These are phyloP conservation scores for Pinus tabuliformis DNA, from an alignment of 75 land plant genomes.

Conservation along the genomic window DNA sequence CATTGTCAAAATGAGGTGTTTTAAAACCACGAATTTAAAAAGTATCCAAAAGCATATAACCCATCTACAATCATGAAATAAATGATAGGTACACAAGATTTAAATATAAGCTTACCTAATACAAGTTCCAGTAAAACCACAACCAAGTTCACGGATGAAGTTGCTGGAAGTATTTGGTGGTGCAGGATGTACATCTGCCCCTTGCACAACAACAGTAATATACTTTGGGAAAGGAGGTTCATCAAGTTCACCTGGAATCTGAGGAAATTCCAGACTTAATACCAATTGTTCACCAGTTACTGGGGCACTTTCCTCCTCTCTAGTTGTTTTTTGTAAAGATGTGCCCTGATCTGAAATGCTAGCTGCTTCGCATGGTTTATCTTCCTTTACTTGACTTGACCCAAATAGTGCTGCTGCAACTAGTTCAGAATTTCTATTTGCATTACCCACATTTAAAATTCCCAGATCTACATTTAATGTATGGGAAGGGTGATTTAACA, in stretches of 20 bases:
- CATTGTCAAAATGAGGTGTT: neutral
- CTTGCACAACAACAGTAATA: conserved; percentile 28
- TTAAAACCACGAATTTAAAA: neutral
- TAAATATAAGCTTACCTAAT: conserved; percentile 12
- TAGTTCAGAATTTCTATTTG: conserved; percentile 26
- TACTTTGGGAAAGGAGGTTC: conserved; percentile 25
- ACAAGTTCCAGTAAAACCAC: conserved; percentile 14
- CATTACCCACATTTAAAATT: conserved; percentile 8
- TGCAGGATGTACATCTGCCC: conserved; percentile 5
- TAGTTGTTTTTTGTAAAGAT: neutral
- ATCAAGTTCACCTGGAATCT: neutral
- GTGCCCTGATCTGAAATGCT: conserved; percentile 5
- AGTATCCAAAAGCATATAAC: neutral
- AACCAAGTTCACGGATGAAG: conserved; percentile 9
- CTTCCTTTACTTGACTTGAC: conserved; percentile 8
- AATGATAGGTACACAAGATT: neutral
- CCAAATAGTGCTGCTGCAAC: conserved; percentile 40
- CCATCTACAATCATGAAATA: neutral
- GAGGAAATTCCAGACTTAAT: conserved; percentile 29
- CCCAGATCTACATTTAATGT: neutral
- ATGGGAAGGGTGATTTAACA: neutral
- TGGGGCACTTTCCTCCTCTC: conserved; percentile 15
- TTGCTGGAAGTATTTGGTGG: neutral
- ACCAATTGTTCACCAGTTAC: conserved; percentile 26
- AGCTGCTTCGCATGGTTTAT: conserved; percentile 3